Base-by-base conservation (phyloP, 192 early-diverging fungal species). In the Lobosporangium transversale region DNA sequence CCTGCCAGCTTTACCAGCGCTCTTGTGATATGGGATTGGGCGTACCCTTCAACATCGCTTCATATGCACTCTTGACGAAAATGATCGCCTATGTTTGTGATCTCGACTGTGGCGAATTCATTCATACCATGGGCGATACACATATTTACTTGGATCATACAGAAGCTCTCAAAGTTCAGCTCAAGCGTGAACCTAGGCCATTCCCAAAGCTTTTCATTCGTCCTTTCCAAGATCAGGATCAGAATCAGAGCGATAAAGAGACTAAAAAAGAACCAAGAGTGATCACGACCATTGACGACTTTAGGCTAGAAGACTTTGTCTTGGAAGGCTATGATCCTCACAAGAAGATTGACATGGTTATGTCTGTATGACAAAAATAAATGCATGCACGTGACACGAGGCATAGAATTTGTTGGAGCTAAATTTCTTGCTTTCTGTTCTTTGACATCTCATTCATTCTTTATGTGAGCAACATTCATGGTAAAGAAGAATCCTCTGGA, bases 21-120 rank as follows among this genome's bases (percentile, higher is more conserved):
- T 93, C 94, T 1, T 93, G 93, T 76, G 97, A 99, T 67, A 86
- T 99, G 81, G 97, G 97, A 7, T 84, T 99, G 24, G 97, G 97
- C 20, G 95, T 99, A 0, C 97, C 97, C 1, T 99, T 99, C 79
- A 99, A 99, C 71, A 98, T 99, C 81, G 94, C 97, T 5, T 95
- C 93, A 24, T 99, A 99, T 69, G 92, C 97, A 1, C 66, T 99
- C 11, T 83, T 99, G 14, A 97, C 95, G 12, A 82, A 90, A 48
- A 86, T 99, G 80, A 87, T 99, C 58, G 95, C 96, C 0, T 88
- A 95, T 58, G 90, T 97, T 6, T 94, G 92, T 2, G 93, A 92
- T 6, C 70, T 93, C 31, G 80, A 87, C 37, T 92, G 94, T 7
- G 94, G 94, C 3, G 87, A 89, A 66, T 93, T 99, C 70, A 88